phyloP scores from a whole-genome alignment of 2,329 filamentous ascomycete species.

The Fusarium proliferatum region DNA sequence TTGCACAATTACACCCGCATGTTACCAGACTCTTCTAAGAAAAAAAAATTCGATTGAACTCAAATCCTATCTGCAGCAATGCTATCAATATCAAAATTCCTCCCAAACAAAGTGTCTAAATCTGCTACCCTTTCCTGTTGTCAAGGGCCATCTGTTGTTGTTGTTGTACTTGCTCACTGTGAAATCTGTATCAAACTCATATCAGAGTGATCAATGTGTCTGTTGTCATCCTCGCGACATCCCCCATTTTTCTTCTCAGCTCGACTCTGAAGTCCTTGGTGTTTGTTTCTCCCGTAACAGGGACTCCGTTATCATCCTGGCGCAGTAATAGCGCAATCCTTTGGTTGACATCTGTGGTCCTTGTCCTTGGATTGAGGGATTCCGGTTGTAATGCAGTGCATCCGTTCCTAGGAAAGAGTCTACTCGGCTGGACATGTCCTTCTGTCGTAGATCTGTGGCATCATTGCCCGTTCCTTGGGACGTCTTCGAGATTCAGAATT shows the following conservation, averaged over 20 bases:
- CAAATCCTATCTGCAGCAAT: neutral
- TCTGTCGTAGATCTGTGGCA: slow-evolving; percentile 37
- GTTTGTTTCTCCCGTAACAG: slow-evolving; percentile 23
- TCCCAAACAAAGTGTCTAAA: slow-evolving; percentile 39
- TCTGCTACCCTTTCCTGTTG: slow-evolving; percentile 46
- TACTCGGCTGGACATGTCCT: slow-evolving; percentile 31
- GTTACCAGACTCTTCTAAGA: neutral
- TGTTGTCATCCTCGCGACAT: slow-evolving; percentile 13
- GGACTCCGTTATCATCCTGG: slow-evolving; percentile 29
- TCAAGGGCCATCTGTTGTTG: slow-evolving; percentile 37
- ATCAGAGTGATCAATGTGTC: slow-evolving; percentile 32
- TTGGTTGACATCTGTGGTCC: slow-evolving; percentile 16
- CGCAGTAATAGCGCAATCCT: slow-evolving; percentile 32
- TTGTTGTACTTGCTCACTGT: slow-evolving; percentile 24
- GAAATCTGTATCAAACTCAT: slow-evolving; percentile 30
- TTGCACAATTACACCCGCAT: neutral
- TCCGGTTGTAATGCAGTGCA: slow-evolving; percentile 34
- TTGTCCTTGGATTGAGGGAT: slow-evolving; percentile 26
- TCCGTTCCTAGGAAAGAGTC: slow-evolving; percentile 32
- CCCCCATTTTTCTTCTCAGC: slow-evolving; percentile 4
- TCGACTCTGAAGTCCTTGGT: slow-evolving; percentile 30
- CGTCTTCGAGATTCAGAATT: slow-evolving; percentile 39
- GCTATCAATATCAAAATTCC: slow-evolving; percentile 23
- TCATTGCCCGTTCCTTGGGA: slow-evolving; percentile 26
- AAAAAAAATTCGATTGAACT: slow-evolving; percentile 9